A percentile compares a stretch with the other conserved stretches of the same genome.
phyloP scores from a whole-genome alignment of 805 yeast genomes.

The Cyberlindnera misumaiensis region DNA sequence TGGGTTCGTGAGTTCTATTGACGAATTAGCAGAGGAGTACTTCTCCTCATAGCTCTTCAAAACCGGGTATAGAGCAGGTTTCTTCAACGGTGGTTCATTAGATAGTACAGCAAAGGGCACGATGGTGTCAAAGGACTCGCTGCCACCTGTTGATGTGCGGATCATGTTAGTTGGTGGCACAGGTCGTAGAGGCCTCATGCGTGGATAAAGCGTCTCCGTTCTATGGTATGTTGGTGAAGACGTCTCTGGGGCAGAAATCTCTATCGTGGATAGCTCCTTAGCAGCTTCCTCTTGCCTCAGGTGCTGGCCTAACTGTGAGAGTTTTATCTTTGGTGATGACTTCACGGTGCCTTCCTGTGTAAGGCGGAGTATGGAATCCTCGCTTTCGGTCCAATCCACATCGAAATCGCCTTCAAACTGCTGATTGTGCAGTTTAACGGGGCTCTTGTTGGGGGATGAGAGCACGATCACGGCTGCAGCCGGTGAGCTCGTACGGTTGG shows the following conservation, averaged over 20 bases:
- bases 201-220: conserved; percentile 17
- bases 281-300: too few species aligned
- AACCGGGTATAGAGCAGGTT: conserved; percentile 4
- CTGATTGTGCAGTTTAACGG: conserved; percentile 9
- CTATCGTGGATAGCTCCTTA: neutral
- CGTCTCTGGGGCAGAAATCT: conserved; percentile 18
- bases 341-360: too few species aligned
- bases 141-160: too few species aligned
- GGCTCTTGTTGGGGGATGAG: conserved; percentile 1
- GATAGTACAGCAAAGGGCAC: neutral
- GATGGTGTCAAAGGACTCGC: neutral
- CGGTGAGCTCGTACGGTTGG: neutral
- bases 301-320: neutral
- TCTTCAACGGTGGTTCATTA: neutral
- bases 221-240: conserved; percentile 25
- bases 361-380: neutral
- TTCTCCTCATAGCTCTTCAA: conserved; percentile 6
- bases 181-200: neutral
- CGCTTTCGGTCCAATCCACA: conserved; percentile 7
- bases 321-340: too few species aligned
- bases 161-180: neutral
- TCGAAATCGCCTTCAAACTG: conserved; percentile 18
- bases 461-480: neutral
- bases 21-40: neutral
- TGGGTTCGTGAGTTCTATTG: too few species aligned